A percentile compares a stretch with the other conserved stretches of the same genome.
phyloP scores from a whole-genome alignment of 768 basidiomycete genomes.

The Hydnomerulius pinastri region DNA sequence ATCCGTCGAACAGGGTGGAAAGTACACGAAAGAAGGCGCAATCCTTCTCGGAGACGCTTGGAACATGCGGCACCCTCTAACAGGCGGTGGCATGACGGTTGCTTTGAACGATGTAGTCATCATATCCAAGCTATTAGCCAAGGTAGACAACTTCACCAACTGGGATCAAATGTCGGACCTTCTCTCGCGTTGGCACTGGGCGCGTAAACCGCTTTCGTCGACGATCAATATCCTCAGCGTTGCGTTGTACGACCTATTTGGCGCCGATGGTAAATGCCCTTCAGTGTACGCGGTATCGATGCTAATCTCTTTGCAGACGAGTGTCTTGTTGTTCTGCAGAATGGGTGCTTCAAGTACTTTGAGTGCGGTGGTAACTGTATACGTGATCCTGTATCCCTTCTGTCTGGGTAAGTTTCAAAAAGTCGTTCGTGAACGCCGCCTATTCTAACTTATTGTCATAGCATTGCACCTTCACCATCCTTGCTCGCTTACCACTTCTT shows the following conservation, averaged over 20 bases:
- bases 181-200: constrained; percentile 82
- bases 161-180: constrained; percentile 53
- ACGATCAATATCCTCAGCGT: constrained; percentile 93
- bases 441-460: constrained; percentile 29
- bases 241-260: constrained; percentile 92
- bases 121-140: constrained; percentile 60
- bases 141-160: constrained; percentile 43
- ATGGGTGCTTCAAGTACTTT: constrained; percentile 97
- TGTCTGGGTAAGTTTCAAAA: constrained; percentile 70
- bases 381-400: constrained; percentile 84
- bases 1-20: constrained; percentile 61
- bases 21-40: constrained; percentile 59
- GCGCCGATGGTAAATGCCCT: constrained; percentile 76
- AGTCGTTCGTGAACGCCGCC: background rate
- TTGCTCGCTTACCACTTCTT: constrained; percentile 93
- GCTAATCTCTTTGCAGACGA: constrained; percentile 48
- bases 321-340: constrained; percentile 60
- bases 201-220: constrained; percentile 76
- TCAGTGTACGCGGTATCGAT: background rate
- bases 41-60: constrained; percentile 93
- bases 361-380: constrained; percentile 90
- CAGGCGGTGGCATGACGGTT: constrained; percentile 98
- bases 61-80: constrained; percentile 99
- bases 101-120: constrained; percentile 85
- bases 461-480: constrained; percentile 77